Percentiles rank a stretch among this genome's conserved stretches.
These are phyloP conservation scores for Evernia prunastri DNA, from an alignment of 495 filamentous ascomycete genomes.

Conservation along the genomic window DNA sequence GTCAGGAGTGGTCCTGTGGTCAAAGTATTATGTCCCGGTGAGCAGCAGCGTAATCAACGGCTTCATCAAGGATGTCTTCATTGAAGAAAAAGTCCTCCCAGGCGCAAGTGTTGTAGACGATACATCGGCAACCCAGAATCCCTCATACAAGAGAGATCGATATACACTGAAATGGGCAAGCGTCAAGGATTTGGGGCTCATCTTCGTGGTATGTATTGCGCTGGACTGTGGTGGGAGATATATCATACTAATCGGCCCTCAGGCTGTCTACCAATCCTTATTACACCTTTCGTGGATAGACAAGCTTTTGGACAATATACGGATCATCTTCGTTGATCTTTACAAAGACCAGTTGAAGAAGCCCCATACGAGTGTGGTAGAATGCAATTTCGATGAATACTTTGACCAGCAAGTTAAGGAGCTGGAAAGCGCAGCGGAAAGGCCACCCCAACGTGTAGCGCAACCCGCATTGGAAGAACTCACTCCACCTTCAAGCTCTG, in stretches of 20 bases:
- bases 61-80: conserved; percentile 93
- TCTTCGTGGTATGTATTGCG: conserved; percentile 73
- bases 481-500: conserved; percentile 35
- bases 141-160: conserved; percentile 81
- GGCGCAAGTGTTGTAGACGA: conserved; percentile 52
- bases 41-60: conserved; percentile 80
- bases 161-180: conserved; percentile 93
- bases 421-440: conserved; percentile 57
- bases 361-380: conserved; percentile 65
- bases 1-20: conserved; percentile 96
- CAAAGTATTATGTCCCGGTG: conserved; percentile 73
- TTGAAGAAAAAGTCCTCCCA: conserved; percentile 77
- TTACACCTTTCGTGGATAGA: conserved; percentile 96
- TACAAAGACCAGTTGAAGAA: conserved; percentile 84
- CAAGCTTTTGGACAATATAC: conserved; percentile 89
- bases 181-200: conserved; percentile 83
- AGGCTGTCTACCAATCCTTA: conserved; percentile 96
- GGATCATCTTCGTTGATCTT: conserved; percentile 77
- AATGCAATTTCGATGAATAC: conserved; percentile 80
- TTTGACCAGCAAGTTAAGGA: conserved; percentile 89
- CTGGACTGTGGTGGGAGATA: background rate
- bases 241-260: conserved; percentile 12
- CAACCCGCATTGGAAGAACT: conserved; percentile 26
- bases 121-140: conserved; percentile 51
- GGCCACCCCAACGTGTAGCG: conserved; percentile 32